Evolutionary conservation across 257 asterid species (phyloP), one percentile per base, ranked within the genome.

Genomic region (Solanum chilense): DNA sequence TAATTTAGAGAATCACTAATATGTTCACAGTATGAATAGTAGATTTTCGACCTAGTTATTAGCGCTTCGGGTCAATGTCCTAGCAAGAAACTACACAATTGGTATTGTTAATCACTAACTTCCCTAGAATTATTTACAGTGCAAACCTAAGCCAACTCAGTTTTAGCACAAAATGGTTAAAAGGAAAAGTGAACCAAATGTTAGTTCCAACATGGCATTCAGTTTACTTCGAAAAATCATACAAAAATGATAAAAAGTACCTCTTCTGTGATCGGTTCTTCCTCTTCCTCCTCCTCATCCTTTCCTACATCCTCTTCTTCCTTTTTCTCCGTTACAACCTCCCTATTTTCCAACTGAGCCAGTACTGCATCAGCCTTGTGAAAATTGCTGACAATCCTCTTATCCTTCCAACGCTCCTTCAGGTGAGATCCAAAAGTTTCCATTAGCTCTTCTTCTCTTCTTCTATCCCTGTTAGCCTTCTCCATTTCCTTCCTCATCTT

Each of bases 261-360:
- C 98, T 94, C 98, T 90, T 93, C 98, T 0, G 94, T 93, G 85
- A 94, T 95, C 86, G 87, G 93, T 89, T 93, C 95, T 49, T 93
- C 76, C 42, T 69, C 93, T 37, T 92, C 94, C 75, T 94, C 91
- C 37, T 91, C 94, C 75, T 95, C 91, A 25, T 91, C 94, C 85
- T 91, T 83, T 11, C 89, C 94, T 9, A 84, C 92, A 37, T 92
- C 94, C 6, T 91, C 96, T 37, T 89, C 96, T 70, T 94, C 90
- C 90, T 94, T 91, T 91, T 93, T 93, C 88, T 68, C 93, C 91
- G 89, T 95, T 70, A 90, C 89, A 42, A 93, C 91, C 33, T 94
- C 99, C 93, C 96, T 92, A 83, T 97, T 93, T 87, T 97, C 99
- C 85, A 97, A 92, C 93, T 95, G 98, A 11, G 98, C 98, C 42